Base-by-base conservation (phyloP, 306 rosid species). In the Cotoneaster glaucophyllus region DNA sequence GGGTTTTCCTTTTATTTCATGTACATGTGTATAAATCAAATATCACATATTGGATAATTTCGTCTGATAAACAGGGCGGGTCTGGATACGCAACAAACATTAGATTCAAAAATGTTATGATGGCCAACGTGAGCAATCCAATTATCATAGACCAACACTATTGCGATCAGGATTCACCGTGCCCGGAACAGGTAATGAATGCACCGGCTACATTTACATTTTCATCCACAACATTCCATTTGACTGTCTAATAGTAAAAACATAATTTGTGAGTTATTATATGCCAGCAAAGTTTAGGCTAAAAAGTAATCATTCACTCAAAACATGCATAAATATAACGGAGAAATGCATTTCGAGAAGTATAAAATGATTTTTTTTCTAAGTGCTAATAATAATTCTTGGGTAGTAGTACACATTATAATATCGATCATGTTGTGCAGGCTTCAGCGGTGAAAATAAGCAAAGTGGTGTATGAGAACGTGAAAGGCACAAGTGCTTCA, bases 111-210 rank as follows among this genome's bases (percentile, higher is more conserved):
- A 88, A 91, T 48, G 80, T 93, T 63, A 62, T 17, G 32, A 86
- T 93, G 97, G 21, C 28, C 25, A 93, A 93, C 66, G 97, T 93
- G 61, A 80, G 81, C 21, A 88, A 93, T 78, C 97, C 98, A 43
- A 91, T 94, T 70, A 88, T 93, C 90, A 85, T 93, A 67, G 82
- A 93, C 76, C 98, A 93, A 85, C 79, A 91, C 64, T 93, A 93
- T 48, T 93, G 98, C 73, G 98, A 93, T 79, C 85, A 77, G 64
- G 29, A 82, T 1, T 4, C 13, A 17, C 77, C 88, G 70, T 93
- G 98, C 77, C 3, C 32, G 10, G 83, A 86, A 37, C 82, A 91
- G 93, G 96, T 88, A 71, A 80, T 18, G 11, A 18, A 65, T 14
- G 6, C 6, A 11, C 10, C 0, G 1, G 26, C 7, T 0, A 13